phyloP scores from a whole-genome alignment of 805 yeast species.

The Ogataea methanolica region DNA sequence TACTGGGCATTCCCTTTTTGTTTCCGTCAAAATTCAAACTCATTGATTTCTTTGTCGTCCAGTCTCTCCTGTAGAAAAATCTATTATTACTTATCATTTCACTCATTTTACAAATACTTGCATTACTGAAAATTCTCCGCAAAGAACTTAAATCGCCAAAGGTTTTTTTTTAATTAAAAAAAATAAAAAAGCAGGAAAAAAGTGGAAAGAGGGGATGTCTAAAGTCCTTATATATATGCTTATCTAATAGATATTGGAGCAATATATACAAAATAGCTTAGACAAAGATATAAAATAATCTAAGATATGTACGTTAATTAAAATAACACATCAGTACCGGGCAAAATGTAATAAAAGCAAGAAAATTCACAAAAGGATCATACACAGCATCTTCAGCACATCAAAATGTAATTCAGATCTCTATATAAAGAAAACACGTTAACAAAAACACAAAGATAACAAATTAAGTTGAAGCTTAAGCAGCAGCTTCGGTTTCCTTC shows the following conservation, averaged over 20 bases:
- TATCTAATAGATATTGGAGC: too few species aligned
- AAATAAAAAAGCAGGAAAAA: neutral
- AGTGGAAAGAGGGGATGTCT: neutral
- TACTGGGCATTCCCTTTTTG: too few species aligned
- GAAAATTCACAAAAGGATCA: too few species aligned
- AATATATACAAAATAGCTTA: too few species aligned
- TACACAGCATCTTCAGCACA: too few species aligned
- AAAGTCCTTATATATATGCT: too few species aligned
- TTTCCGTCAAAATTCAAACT: too few species aligned
- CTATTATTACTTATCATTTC: too few species aligned
- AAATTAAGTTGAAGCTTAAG: conserved; percentile 3
- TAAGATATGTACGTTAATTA: neutral
- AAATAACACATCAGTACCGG: neutral
- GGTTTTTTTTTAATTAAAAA: neutral
- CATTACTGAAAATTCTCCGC: neutral
- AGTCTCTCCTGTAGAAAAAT: too few species aligned
- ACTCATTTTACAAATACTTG: neutral
- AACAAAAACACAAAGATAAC: neutral
- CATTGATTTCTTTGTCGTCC: too few species aligned
- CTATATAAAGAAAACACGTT: neutral
- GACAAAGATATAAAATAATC: neutral
- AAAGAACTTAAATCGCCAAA: neutral
- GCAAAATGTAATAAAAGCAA: neutral
- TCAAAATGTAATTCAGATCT: too few species aligned
- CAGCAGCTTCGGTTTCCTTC: conserved; percentile 31